These are phyloP conservation scores for Alternaria viburni DNA, from an alignment of 2,329 filamentous ascomycete species.

Conservation along the genomic window DNA sequence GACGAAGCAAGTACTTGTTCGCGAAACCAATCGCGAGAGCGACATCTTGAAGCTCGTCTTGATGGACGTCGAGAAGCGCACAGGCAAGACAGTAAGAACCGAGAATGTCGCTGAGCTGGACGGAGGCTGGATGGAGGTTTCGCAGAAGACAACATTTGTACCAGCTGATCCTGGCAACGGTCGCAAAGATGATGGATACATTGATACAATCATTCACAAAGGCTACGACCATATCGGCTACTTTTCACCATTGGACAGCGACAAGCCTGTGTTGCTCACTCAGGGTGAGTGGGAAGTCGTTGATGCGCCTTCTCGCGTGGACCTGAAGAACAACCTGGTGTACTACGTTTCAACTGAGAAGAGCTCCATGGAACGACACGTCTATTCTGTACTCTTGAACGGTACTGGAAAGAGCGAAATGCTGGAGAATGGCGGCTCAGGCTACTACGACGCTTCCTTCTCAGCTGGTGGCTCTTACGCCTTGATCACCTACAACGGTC, in stretches of 20 bases:
- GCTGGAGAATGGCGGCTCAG: conserved; percentile 74
- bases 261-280: conserved; percentile 83
- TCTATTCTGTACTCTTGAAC: conserved; percentile 88
- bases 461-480: conserved; percentile 82
- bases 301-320: conserved; percentile 80
- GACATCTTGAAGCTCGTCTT: conserved; percentile 88
- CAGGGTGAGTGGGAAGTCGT: conserved; percentile 93
- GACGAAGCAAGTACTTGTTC: conserved; percentile 77
- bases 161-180: conserved; percentile 81
- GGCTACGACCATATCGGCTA: conserved; percentile 92
- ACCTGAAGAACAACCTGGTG: conserved; percentile 82
- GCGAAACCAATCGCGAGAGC: conserved; percentile 93
- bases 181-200: conserved; percentile 83
- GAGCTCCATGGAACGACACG: conserved; percentile 85
- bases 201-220: conserved; percentile 87
- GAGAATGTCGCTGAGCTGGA: conserved; percentile 84
- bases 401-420: conserved; percentile 75
- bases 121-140: conserved; percentile 96
- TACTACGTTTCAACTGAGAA: conserved; percentile 91
- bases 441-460: conserved; percentile 84
- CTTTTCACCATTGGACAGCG: conserved; percentile 84
- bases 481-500: conserved; percentile 83
- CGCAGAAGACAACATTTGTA: conserved; percentile 82
- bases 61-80: conserved; percentile 76
- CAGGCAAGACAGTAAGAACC: conserved; percentile 78